Evolutionary conservation across 768 basidiomycete genomes (phyloP).

Genomic region (Tulasnella sp.): DNA sequence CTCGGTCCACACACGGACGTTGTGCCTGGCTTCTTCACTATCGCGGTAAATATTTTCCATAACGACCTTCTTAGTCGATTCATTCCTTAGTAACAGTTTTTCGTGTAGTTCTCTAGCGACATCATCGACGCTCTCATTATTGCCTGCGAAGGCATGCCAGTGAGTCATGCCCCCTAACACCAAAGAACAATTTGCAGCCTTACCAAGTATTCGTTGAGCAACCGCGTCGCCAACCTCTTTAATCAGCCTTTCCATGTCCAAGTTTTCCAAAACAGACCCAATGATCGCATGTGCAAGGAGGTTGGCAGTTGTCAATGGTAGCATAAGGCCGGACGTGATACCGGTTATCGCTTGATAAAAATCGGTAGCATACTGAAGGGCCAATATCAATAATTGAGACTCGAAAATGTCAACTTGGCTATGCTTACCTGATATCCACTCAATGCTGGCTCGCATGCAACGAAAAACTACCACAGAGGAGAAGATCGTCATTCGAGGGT

Average conservation of each 20-base stretch:
- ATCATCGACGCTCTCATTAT: conserved; percentile 88
- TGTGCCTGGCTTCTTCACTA: conserved; percentile 76
- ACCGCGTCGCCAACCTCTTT: conserved; percentile 90
- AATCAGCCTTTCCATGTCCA: conserved; percentile 95
- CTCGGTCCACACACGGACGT: conserved; percentile 72
- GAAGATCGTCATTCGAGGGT: conserved; percentile 13
- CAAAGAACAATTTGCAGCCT: conserved; percentile 22
- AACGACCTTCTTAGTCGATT: conserved; percentile 92
- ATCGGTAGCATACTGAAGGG: conserved; percentile 68
- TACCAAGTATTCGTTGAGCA: conserved; percentile 79
- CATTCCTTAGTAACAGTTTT: conserved; percentile 76
- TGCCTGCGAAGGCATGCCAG: background rate
- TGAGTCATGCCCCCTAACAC: background rate
- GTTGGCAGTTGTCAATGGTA: conserved; percentile 90
- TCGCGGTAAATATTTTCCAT: conserved; percentile 95
- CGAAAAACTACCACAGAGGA: conserved; percentile 60
- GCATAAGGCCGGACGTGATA: conserved; percentile 91
- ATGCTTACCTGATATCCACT: conserved; percentile 72
- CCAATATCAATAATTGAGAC: conserved; percentile 15
- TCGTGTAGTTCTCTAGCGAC: conserved; percentile 92
- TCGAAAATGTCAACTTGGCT: background rate
- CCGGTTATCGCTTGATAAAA: conserved; percentile 86
- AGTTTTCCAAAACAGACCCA: conserved; percentile 90
- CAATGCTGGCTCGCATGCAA: conserved; percentile 95
- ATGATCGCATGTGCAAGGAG: conserved; percentile 91